Conservation (phyloP, 495 filamentous ascomycete genomes). For the Penicillium subrubescens region DNA sequence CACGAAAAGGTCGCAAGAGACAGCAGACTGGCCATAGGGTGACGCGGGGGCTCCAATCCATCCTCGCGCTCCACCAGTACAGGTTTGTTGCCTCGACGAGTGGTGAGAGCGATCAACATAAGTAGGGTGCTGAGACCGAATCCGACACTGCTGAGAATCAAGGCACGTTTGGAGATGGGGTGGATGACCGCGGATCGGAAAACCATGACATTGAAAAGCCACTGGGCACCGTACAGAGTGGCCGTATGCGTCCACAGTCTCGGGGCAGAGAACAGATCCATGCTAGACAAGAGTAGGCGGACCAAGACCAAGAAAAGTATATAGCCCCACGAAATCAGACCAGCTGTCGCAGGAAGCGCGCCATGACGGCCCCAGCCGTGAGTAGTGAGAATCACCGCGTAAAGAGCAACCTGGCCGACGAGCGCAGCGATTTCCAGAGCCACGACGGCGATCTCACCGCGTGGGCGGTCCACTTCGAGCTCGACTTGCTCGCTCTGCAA, state of each 20-base stretch:
- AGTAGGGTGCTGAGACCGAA: constrained; percentile 77
- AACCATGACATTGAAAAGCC: constrained; percentile 71
- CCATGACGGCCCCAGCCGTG: constrained; percentile 57
- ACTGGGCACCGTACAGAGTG: constrained; percentile 79
- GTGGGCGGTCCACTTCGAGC: constrained; percentile 75
- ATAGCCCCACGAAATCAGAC: constrained; percentile 77
- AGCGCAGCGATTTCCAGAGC: constrained; percentile 74
- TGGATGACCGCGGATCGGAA: constrained; percentile 88
- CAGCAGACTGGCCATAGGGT: constrained; percentile 84
- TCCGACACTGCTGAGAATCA: constrained; percentile 64
- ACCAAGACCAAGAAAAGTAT: constrained; percentile 72
- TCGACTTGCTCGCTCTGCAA: constrained; percentile 66
- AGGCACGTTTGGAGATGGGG: constrained; percentile 56
- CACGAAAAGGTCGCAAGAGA: constrained; percentile 87
- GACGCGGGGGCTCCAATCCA: constrained; percentile 78
- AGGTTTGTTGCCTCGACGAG: constrained; percentile 88
- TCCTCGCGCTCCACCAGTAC: constrained; percentile 86
- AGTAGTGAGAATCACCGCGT: constrained; percentile 60
- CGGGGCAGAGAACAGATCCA: constrained; percentile 62
- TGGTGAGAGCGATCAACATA: constrained; percentile 71
- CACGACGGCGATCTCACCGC: constrained; percentile 68
- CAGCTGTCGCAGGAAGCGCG: constrained; percentile 62
- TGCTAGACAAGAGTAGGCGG: constrained; percentile 71
- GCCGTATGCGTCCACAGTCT: constrained; percentile 93
- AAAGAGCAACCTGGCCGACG: constrained; percentile 67